phyloP scores from a whole-genome alignment of 2,329 filamentous ascomycete genomes.

The Eurotiales sp. region DNA sequence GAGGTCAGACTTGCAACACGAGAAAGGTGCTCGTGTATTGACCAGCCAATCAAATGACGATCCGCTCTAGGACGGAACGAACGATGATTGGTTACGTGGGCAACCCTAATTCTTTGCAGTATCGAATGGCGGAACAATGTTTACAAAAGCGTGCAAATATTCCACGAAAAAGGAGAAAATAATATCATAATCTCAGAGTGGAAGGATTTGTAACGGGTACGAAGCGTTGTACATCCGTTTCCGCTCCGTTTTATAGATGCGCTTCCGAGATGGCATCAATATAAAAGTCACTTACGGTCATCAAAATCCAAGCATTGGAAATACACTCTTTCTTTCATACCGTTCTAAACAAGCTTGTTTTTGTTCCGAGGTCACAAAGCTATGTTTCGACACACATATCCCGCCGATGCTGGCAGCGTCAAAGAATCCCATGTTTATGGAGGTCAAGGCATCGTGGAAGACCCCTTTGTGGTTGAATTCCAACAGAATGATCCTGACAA shows the following conservation, averaged over 20 bases:
- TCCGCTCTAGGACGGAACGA: too few relatives aligned
- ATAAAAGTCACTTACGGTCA: background rate
- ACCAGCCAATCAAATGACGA: too few relatives aligned
- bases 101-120: too few relatives aligned
- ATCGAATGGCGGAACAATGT: too few relatives aligned
- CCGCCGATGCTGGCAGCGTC: background rate
- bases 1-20: too few relatives aligned
- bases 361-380: background rate
- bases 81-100: too few relatives aligned
- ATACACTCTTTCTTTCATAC: background rate
- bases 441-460: constrained; percentile 39
- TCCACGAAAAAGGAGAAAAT: too few relatives aligned
- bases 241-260: background rate
- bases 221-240: too few relatives aligned
- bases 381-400: background rate
- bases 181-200: too few relatives aligned
- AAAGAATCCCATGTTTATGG: constrained; percentile 19
- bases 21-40: too few relatives aligned
- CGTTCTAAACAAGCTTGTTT: background rate
- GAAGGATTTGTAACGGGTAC: too few relatives aligned
- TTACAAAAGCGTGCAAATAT: too few relatives aligned
- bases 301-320: background rate
- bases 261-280: background rate
- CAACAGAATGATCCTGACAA: constrained; percentile 40
- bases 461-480: constrained; percentile 42